These are phyloP conservation scores for Ascochyta fabae DNA, from an alignment of 2,329 filamentous ascomycete species.

Conservation along the genomic window DNA sequence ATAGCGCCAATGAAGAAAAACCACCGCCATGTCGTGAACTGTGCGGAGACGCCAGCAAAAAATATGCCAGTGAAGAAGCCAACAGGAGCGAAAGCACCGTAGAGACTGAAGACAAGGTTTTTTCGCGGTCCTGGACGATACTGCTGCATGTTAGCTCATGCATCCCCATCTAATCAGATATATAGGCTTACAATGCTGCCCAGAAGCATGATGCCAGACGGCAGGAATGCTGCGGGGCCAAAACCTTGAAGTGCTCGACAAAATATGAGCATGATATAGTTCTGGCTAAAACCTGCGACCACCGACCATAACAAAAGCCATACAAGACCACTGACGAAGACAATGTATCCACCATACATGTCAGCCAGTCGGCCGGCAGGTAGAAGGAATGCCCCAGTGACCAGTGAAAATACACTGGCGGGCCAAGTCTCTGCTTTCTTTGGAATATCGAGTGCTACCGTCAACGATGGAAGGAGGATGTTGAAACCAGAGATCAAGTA, in stretches of 20 bases:
- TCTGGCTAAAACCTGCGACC: slow-evolving; percentile 71
- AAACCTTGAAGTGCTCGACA: slow-evolving; percentile 78
- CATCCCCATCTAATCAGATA: not conserved
- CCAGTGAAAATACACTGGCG: slow-evolving; percentile 47
- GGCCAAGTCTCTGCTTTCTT: slow-evolving; percentile 63
- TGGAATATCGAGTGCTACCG: slow-evolving; percentile 68
- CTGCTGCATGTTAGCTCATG: slow-evolving; percentile 25
- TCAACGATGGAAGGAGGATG: slow-evolving; percentile 70
- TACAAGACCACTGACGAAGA: slow-evolving; percentile 67
- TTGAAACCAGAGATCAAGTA: slow-evolving; percentile 80
- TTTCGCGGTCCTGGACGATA: slow-evolving; percentile 74
- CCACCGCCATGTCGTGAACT: slow-evolving; percentile 42
- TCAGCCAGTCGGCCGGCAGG: slow-evolving; percentile 64
- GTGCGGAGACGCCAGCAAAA: slow-evolving; percentile 43
- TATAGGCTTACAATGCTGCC: slow-evolving; percentile 55
- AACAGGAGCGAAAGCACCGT: slow-evolving; percentile 60
- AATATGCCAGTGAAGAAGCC: slow-evolving; percentile 53
- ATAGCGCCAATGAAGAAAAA: slow-evolving; percentile 46
- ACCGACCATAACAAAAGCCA: slow-evolving; percentile 75
- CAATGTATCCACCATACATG: slow-evolving; percentile 67
- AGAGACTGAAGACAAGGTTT: slow-evolving; percentile 69
- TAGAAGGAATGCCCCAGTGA: slow-evolving; percentile 46
- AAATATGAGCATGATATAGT: slow-evolving; percentile 73
- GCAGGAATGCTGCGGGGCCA: slow-evolving; percentile 74
- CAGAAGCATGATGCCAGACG: slow-evolving; percentile 70